Evolutionary conservation across 129 eudicot species (phyloP), one percentile per base, ranked within the genome.

Genomic region (Escallonia rubra): DNA sequence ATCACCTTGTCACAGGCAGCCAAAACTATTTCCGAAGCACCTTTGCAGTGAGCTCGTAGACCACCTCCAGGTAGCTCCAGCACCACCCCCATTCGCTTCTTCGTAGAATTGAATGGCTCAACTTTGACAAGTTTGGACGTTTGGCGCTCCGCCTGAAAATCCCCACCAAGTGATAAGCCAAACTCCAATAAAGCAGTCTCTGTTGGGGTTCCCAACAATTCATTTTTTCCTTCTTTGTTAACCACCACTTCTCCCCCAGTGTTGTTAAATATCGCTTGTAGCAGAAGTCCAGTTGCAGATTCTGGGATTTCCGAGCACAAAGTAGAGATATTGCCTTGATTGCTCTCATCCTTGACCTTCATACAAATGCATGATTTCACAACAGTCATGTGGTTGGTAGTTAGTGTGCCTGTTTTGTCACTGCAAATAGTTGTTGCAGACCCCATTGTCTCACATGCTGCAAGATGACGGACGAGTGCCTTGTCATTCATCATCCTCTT

Each of bases 391-490:
- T 67, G 91, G 71, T 92, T 92, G 34, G 98, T 92, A 6, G 98
- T 92, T 3, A 92, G 78, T 0, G 96, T 92, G 13, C 98, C 98
- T 0, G 98, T 92, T 72, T 92, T 92, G 74, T 92, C 98, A 75
- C 96, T 92, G 60, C 98, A 92, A 45, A 92, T 92, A 12, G 86
- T 88, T 11, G 98, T 92, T 43, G 98, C 90, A 6, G 98, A 92
- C 8, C 98, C 98, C 98, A 92, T 92, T 3, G 98, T 92, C 76
- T 92, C 98, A 72, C 98, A 92, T 42, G 97, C 97, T 0, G 97
- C 97, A 12, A 91, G 82, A 77, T 85, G 79, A 0, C 97, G 86
- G 16, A 91, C 97, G 16, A 88, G 85, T 11, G 97, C 97, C 67
- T 91, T 91, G 47, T 91, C 97, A 40, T 91, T 91, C 97, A 91